Conservation (phyloP, 2,329 filamentous ascomycete species). For the Monosporascus cannonballus region DNA sequence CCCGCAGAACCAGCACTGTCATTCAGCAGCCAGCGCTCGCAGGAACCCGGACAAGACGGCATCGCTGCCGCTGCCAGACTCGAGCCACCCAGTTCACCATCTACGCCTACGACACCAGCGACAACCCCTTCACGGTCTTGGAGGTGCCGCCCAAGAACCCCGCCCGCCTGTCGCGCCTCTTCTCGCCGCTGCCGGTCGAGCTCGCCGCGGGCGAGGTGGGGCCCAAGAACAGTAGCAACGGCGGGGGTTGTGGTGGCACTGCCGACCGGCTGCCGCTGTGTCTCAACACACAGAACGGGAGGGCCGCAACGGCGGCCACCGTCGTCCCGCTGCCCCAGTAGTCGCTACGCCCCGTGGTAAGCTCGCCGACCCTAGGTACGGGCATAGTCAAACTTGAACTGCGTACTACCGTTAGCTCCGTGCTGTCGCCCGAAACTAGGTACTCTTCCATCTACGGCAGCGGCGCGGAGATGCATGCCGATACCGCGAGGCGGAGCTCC, state of each 20-base stretch:
- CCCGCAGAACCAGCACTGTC: not conserved
- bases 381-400: slow-evolving; percentile 2
- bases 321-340: slow-evolving; percentile 18
- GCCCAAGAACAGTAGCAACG: not conserved
- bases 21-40: not conserved
- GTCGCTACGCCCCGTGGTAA: slow-evolving; percentile 13
- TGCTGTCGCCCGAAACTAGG: slow-evolving; percentile 21
- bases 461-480: slow-evolving; percentile 14
- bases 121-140: slow-evolving; percentile 20
- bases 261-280: slow-evolving; percentile 8
- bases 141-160: slow-evolving; percentile 9
- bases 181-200: slow-evolving; percentile 19
- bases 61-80: not conserved
- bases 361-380: slow-evolving; percentile 16
- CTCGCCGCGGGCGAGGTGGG: not conserved
- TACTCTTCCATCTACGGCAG: slow-evolving; percentile 26
- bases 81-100: slow-evolving; percentile 8
- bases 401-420: slow-evolving; percentile 11
- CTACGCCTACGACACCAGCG: slow-evolving; percentile 6
- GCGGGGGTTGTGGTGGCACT: not conserved
- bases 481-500: slow-evolving; percentile 1
- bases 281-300: not conserved
- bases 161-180: slow-evolving; percentile 20
- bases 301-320: not conserved
- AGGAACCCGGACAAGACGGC: not conserved